These are phyloP conservation scores for Penicillium ucsense DNA, from an alignment of 495 filamentous ascomycete species.

Conservation along the genomic window DNA sequence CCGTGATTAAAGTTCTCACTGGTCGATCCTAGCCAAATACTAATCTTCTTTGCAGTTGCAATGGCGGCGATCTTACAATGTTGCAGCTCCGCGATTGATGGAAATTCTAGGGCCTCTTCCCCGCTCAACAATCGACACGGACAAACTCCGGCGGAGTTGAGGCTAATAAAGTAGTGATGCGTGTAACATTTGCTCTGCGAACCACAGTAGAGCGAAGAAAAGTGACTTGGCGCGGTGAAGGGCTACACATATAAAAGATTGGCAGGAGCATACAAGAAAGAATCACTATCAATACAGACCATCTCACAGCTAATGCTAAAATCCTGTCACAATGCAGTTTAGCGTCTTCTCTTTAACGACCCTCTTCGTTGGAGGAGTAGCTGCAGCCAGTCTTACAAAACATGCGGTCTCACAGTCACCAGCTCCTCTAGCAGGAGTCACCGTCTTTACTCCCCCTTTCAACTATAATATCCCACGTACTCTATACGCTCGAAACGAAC, in stretches of 20 bases:
- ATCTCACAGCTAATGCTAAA: too few relatives aligned
- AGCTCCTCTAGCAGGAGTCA: slow-evolving; percentile 8
- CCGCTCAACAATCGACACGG: slow-evolving; percentile 9
- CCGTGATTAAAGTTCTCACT: too few relatives aligned
- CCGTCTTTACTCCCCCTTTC: slow-evolving; percentile 25
- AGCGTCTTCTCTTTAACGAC: slow-evolving; percentile 6
- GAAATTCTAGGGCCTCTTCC: slow-evolving; percentile 6
- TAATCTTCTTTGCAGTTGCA: neutral
- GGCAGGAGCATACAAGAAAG: too few relatives aligned
- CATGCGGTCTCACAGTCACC: neutral
- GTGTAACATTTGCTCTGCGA: too few relatives aligned
- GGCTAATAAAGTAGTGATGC: too few relatives aligned
- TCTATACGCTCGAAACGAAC: slow-evolving; percentile 15
- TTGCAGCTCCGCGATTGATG: slow-evolving; percentile 6
- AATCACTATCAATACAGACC: too few relatives aligned
- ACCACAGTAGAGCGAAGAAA: too few relatives aligned
- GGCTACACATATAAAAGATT: too few relatives aligned
- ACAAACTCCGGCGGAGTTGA: slow-evolving; percentile 24
- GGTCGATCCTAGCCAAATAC: neutral
- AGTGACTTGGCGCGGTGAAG: too few relatives aligned
- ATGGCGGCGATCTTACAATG: neutral
- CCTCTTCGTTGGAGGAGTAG: slow-evolving; percentile 6
- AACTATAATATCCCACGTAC: slow-evolving; percentile 27
- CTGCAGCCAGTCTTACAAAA: slow-evolving; percentile 5
- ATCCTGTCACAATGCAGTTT: slow-evolving; percentile 4